phyloP scores from a whole-genome alignment of 164 flowering plant species.

The Aristolochia californica region DNA sequence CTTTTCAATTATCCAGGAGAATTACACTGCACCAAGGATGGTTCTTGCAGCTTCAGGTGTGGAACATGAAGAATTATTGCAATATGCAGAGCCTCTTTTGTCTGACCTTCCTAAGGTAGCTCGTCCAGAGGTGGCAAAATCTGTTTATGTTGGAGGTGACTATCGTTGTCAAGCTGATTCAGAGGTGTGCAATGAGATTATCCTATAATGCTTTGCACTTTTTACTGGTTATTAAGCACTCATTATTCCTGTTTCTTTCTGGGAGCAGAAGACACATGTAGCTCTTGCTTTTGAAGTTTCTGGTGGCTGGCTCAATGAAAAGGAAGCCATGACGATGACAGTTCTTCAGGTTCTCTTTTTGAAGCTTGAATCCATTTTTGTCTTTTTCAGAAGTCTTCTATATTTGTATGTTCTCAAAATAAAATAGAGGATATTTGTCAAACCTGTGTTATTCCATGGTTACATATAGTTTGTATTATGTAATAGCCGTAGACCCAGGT shows the following conservation, averaged over 20 bases:
- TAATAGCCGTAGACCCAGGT: too few relatives aligned
- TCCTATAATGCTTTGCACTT: background rate
- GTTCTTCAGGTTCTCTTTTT: conserved; percentile 68
- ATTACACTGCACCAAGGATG: conserved; percentile 80
- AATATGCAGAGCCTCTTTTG: conserved; percentile 73
- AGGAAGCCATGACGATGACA: conserved; percentile 64
- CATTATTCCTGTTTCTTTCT: background rate
- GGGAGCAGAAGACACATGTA: conserved; percentile 54
- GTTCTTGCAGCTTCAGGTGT: conserved; percentile 93
- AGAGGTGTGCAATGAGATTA: conserved; percentile 40
- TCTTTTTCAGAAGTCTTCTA: background rate
- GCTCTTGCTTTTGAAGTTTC: conserved; percentile 91
- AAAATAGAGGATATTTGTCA: too few relatives aligned
- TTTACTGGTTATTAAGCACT: background rate
- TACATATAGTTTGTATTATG: too few relatives aligned
- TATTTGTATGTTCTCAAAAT: too few relatives aligned
- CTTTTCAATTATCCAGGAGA: conserved; percentile 35
- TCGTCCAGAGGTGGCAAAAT: conserved; percentile 39
- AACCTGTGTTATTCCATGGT: too few relatives aligned
- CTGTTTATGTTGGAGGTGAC: conserved; percentile 79
- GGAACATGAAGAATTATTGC: conserved; percentile 69
- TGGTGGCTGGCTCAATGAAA: conserved; percentile 75
- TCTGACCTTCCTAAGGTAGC: conserved; percentile 66
- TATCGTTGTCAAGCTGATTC: conserved; percentile 61
- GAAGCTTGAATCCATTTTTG: background rate